Conservation (phyloP, 2,329 filamentous ascomycete genomes). For the Phoma sp. region DNA sequence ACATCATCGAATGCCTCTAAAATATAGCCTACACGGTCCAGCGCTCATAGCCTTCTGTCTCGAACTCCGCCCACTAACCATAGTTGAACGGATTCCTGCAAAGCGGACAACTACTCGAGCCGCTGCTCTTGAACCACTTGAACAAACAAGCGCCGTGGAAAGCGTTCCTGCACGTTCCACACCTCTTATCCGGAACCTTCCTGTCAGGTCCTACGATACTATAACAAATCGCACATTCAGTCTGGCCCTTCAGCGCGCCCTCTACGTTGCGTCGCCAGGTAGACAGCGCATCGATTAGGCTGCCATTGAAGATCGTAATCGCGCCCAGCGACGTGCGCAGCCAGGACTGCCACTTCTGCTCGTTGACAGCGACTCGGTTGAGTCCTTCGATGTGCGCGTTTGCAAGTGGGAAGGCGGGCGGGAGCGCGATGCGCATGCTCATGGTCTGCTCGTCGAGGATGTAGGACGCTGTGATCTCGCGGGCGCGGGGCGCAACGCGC, state of each 20-base stretch:
- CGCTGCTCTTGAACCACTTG: constrained; percentile 96
- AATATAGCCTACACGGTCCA: background rate
- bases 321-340: constrained; percentile 86
- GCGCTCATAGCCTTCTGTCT: background rate
- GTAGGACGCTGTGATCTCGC: constrained; percentile 83
- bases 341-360: constrained; percentile 93
- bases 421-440: constrained; percentile 80
- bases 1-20: background rate
- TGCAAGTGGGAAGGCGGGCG: constrained; percentile 81
- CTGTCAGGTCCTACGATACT: constrained; percentile 88
- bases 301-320: constrained; percentile 91
- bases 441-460: constrained; percentile 87
- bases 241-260: constrained; percentile 88
- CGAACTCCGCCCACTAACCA: constrained; percentile 36
- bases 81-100: constrained; percentile 87
- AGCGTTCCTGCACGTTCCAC: constrained; percentile 88
- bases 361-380: constrained; percentile 83
- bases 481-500: constrained; percentile 72
- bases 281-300: constrained; percentile 82
- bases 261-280: constrained; percentile 87
- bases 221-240: constrained; percentile 96
- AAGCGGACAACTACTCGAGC: constrained; percentile 87
- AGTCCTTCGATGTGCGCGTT: constrained; percentile 76
- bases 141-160: constrained; percentile 92
- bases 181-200: constrained; percentile 89